phyloP scores from a whole-genome alignment of 2,329 filamentous ascomycete species.

The Cladosporium sp. region DNA sequence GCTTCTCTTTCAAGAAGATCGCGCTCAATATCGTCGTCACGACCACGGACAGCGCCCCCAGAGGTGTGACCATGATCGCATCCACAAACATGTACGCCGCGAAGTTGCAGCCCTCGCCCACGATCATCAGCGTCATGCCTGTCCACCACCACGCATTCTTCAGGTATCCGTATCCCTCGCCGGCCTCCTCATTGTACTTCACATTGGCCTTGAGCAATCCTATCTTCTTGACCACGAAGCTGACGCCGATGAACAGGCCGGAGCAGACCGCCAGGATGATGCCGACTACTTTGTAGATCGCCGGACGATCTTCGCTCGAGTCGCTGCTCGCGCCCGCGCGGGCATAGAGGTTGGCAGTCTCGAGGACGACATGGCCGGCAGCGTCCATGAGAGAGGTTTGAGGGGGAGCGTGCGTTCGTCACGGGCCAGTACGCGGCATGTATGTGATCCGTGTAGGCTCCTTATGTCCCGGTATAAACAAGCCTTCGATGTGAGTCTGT shows the following conservation, averaged over 20 bases:
- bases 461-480: too few relatives aligned
- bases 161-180: constrained; percentile 94
- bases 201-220: constrained; percentile 86
- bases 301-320: constrained; percentile 37
- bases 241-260: constrained; percentile 86
- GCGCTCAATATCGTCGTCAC: constrained; percentile 85
- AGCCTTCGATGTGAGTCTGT: too few relatives aligned
- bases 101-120: constrained; percentile 96
- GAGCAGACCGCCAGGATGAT: constrained; percentile 80
- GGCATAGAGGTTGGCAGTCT: constrained; percentile 39
- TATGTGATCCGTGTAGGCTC: not conserved
- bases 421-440: constrained; percentile 4
- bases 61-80: constrained; percentile 86
- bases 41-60: constrained; percentile 87
- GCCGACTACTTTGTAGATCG: constrained; percentile 75
- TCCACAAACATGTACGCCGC: constrained; percentile 96
- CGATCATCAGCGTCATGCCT: constrained; percentile 94
- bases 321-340: constrained; percentile 34
- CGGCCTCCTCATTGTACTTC: constrained; percentile 93
- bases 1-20: constrained; percentile 89
- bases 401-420: not conserved
- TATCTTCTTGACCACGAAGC: constrained; percentile 92
- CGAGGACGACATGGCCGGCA: constrained; percentile 32
- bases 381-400: constrained; percentile 36
- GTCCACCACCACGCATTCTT: constrained; percentile 94